Evolutionary conservation across 768 basidiomycete species (phyloP), one percentile per base, ranked within the genome.

Genomic region (Phlebiopsis gigantea): DNA sequence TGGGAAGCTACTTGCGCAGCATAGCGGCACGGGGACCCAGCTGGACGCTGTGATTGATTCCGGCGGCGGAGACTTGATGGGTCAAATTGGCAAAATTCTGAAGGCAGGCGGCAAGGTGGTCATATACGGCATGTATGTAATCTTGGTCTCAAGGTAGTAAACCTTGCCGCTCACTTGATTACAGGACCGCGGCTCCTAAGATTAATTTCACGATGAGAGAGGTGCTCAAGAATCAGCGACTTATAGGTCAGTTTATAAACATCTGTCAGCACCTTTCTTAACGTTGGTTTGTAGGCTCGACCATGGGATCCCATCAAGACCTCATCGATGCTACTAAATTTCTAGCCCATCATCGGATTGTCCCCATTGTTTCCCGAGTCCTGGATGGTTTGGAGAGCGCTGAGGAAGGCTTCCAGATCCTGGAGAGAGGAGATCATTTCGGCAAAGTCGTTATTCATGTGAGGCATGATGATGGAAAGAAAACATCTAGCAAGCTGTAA

Each of bases 281-380:
- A 31, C 17, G 39, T 26, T 19, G 14, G 15, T 39, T n/a, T 42
- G 50, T 57, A 90, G 90, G 90, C 31, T 88, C 88, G 1, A 90
- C 85, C 25, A 90, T 93, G 90, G 91, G 90, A 17, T 91, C 90
- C 7, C 81, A 77, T 62, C 76, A 81, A 54, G 90, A 93, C 70
- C 76, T 93, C 57, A 68, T 77, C 52, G 82, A 83, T 29, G 90
- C 89, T 21, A 90, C 89, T 0, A 68, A 72, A 14, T 93, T 94
- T 70, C 68, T 93, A 22, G 70, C 74, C 2, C 69, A 84, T 64
- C 83, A 91, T 60, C 75, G 73, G 46, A 84, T 94, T 56, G 73
- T 81, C 1, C 90, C 90, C 2, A 73, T 87, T 48, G 80, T 93
- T 1, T 85, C 87, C 7, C 77, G 82, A 59, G 78, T 90, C 25